Percentiles rank a stretch among this genome's conserved stretches.
Conservation (phyloP, 306 rosid species). For the Morella rubra region DNA sequence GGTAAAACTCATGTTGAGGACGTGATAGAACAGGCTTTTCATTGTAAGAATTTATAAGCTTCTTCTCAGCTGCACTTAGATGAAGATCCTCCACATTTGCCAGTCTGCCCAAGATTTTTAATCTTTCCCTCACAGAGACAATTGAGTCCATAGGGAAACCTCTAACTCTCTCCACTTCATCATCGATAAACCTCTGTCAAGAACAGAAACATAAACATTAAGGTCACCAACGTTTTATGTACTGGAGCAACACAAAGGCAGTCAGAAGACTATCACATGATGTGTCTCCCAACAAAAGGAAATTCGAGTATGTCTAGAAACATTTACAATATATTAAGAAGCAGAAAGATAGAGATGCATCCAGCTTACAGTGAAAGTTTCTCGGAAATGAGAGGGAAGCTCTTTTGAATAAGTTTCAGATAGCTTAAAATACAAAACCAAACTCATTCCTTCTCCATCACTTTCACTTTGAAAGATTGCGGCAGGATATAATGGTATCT, state of each 20-base stretch:
- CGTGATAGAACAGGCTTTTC: slow-evolving; percentile 97
- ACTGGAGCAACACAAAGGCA: neutral
- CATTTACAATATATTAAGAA: slow-evolving; percentile 6
- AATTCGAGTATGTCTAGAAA: slow-evolving; percentile 11
- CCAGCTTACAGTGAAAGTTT: slow-evolving; percentile 68
- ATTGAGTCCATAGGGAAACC: slow-evolving; percentile 88
- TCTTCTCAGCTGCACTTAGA: slow-evolving; percentile 74
- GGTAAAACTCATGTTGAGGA: slow-evolving; percentile 91
- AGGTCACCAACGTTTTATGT: slow-evolving; percentile 10
- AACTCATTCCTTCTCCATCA: slow-evolving; percentile 96
- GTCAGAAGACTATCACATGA: neutral
- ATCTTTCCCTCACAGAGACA: slow-evolving; percentile 86
- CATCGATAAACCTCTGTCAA: slow-evolving; percentile 77
- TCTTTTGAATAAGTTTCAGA: slow-evolving; percentile 78
- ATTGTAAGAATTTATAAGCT: slow-evolving; percentile 89
- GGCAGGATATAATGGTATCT: slow-evolving; percentile 89
- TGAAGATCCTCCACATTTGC: slow-evolving; percentile 82
- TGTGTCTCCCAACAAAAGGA: slow-evolving; percentile 3
- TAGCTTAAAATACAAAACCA: slow-evolving; percentile 79
- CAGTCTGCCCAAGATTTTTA: slow-evolving; percentile 79
- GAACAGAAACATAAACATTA: slow-evolving; percentile 21
- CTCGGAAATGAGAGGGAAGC: slow-evolving; percentile 69
- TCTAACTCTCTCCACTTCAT: slow-evolving; percentile 95
- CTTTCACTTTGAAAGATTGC: slow-evolving; percentile 80
- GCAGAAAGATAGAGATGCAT: neutral